Evolutionary conservation across 2,329 filamentous ascomycete genomes (phyloP), one percentile per base, ranked within the genome.

Genomic region (Aspergillus jensenii): DNA sequence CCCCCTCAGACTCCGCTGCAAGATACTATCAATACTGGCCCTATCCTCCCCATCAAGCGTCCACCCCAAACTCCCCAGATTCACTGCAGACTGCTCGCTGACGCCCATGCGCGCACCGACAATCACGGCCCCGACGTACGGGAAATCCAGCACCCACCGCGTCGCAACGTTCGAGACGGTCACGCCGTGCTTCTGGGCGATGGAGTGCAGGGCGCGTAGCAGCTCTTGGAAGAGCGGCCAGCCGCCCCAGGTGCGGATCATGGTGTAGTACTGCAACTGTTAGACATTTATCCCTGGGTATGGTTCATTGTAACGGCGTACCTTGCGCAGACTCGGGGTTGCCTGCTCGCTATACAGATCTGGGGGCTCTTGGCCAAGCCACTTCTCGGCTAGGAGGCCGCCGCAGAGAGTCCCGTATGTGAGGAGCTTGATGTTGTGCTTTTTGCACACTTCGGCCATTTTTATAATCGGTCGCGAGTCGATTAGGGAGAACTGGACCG

Each of bases 131-230:
- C 41, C 31, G 7, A 50, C 47, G n/a, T n/a, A 39, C 17, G 47
- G 47, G 47, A 50, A 50, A 40, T 50, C 47, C 4, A 50, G 47
- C 11, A 50, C 47, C 47, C 47, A 50, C 35, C 47, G 47, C 17
- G 52, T 54, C 12, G 31, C 52, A 3, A 47, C 51, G 12, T 47
- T 46, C 15, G 51, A 46, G 8, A 47, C 23, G 8, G n/a, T 46
- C 14, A 54, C 52, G 5, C 41, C 19, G 23, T 54, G 40, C 35
- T 54, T 54, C 4, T 15, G 6, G 6, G 21, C 52, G 12, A 47
- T 54, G 3, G 3, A 9, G 1, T n/a, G 17, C 6, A 46, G 23
- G 4, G n/a, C 19, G 5, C n/a, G 52, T 4, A 54, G 43, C 2
- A 54, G 19, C 2, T 40, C 52, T 15, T 47, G 52, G 52, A 54